Evolutionary conservation across 2,329 filamentous ascomycete species (phyloP), one percentile per base, ranked within the genome.

Genomic region (Davidsoniella neocaledoniae): DNA sequence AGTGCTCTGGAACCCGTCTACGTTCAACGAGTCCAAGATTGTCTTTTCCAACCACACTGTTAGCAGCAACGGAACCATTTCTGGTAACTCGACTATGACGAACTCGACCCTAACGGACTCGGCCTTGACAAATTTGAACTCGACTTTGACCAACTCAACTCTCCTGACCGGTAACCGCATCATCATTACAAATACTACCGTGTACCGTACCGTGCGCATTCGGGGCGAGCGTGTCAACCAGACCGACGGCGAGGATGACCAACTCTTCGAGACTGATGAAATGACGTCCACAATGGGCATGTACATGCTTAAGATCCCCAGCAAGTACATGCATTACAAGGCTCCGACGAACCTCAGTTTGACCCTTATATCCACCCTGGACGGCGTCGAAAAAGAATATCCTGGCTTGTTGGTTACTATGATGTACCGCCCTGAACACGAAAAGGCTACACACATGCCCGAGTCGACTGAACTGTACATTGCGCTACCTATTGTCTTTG

Each of bases 1-100:
- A 77, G 74, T 77, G 49, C 75, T 71, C 25, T 77, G 74, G 73
- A 73, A 78, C 55, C 64, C 72, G 21, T 61, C 66, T 46, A 71
- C 64, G 61, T 76, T 73, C 63, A 63, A 64, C 56, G 58, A 62
- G 44, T 61, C 64, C 50, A 65, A 47, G 23, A 16, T 67, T 56
- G 63, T 62, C 21, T 65, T 63, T 43, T 33, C 40, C 2, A 44
- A 48, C n/a, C 49, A 56, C 21, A 54, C 52, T 43, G 47, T 47
- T 43, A 48, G 51, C 43, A 42, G 46, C 54, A 64, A 64, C 55
- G 48, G 56, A 25, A 61, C 61, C 29, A 53, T 58, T 49, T 59
- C 60, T 23, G 56, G 44, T n/a, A 43, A 66, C 17, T 19, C 17
- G n/a, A 47, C 43, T 12, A 23, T 39, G 23, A 41, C 33, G n/a